phyloP scores from a whole-genome alignment of 2,329 filamentous ascomycete genomes.

The Westerdykella ornata region DNA sequence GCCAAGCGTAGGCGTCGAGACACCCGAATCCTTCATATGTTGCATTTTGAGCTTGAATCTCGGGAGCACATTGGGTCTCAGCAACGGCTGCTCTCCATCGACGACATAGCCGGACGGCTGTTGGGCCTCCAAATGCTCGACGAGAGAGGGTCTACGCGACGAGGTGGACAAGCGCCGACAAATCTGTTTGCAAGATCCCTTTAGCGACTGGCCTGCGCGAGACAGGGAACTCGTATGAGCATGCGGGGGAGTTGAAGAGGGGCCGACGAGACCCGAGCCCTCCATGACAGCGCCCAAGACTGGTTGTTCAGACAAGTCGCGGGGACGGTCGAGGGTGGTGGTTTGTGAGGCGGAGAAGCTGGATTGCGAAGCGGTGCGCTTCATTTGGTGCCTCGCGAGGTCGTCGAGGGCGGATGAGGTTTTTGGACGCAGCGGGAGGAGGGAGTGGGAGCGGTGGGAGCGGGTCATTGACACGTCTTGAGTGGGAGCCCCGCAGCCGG shows the following conservation, averaged over 20 bases:
- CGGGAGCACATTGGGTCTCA: not conserved
- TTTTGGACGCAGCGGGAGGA: conserved; percentile 35
- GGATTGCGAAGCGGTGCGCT: conserved; percentile 28
- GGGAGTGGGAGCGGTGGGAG: conserved; percentile 27
- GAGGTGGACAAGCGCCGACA: conserved; percentile 31
- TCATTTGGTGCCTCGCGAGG: conserved; percentile 20
- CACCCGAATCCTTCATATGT: conserved; percentile 28
- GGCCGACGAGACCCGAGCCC: conserved; percentile 12
- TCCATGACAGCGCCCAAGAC: conserved; percentile 28
- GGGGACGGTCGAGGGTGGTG: conserved; percentile 27
- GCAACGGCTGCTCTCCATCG: not conserved
- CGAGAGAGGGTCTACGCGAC: conserved; percentile 28
- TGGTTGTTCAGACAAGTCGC: conserved; percentile 21
- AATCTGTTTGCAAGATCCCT: conserved; percentile 28
- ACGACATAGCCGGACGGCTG: conserved; percentile 7
- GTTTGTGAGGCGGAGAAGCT: conserved; percentile 20
- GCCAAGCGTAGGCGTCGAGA: conserved; percentile 9
- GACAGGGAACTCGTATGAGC: conserved; percentile 22
- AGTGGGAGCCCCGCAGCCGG: too few relatives aligned
- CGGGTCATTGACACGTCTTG: not conserved
- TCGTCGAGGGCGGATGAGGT: conserved; percentile 26
- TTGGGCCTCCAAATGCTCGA: conserved; percentile 20
- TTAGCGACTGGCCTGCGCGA: conserved; percentile 24
- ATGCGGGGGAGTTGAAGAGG: conserved; percentile 16
- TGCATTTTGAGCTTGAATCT: conserved; percentile 11